phyloP scores from a whole-genome alignment of 352 stramenopile genomes.

The Elongisporangium senticosum region DNA sequence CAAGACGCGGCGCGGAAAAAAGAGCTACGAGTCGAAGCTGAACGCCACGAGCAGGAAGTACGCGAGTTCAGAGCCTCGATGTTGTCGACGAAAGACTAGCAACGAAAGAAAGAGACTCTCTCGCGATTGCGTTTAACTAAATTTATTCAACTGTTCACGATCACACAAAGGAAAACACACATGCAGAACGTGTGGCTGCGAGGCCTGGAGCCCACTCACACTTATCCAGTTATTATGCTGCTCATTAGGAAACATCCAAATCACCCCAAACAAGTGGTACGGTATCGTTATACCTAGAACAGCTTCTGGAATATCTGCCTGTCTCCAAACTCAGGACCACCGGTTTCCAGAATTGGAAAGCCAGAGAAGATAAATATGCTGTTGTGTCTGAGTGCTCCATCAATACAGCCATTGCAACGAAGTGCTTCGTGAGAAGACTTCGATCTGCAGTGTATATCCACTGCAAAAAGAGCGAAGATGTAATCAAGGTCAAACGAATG shows the following conservation, averaged over 20 bases:
- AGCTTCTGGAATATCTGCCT: neutral
- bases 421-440: no score
- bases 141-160: neutral
- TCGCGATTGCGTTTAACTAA: neutral
- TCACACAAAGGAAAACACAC: neutral
- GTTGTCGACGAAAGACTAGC: conserved; percentile 5
- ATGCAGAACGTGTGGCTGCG: neutral
- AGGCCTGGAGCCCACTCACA: neutral
- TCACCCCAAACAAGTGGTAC: neutral
- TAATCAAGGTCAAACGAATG: no score
- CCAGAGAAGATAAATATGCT: no score
- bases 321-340: neutral
- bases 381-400: neutral
- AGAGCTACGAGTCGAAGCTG: conserved; percentile 39
- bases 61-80: conserved; percentile 56
- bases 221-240: neutral
- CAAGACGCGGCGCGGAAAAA: conserved; percentile 35
- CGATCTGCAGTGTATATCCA: no score
- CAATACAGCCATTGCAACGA: no score
- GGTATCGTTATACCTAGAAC: neutral
- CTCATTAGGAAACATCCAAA: neutral
- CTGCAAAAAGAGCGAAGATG: no score
- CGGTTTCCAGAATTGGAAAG: neutral
- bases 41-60: conserved; percentile 47
- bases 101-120: neutral